A percentile compares a stretch with the other conserved stretches of the same genome.
Evolutionary conservation across 169 alveolate genomes (phyloP).

Genomic region (Eimeria tenella): DNA sequence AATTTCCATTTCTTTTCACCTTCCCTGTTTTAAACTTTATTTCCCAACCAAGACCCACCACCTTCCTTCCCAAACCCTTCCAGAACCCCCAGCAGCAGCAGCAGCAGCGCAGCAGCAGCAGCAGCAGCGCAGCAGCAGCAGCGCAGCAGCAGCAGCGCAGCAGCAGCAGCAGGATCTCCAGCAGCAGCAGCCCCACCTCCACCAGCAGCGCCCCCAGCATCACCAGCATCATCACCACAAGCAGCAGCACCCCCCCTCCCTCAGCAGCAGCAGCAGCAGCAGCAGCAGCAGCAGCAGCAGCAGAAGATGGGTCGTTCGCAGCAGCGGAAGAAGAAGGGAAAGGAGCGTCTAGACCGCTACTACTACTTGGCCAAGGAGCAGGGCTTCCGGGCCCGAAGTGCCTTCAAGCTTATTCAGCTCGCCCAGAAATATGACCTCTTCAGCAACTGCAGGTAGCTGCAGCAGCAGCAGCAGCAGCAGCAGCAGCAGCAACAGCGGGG

Average conservation of each 20-base stretch:
- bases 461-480: too few species aligned
- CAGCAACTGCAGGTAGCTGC: slow-evolving; percentile 43
- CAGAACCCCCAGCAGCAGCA: not conserved
- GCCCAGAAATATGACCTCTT: slow-evolving; percentile 95
- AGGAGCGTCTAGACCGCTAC: slow-evolving; percentile 95
- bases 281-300: not conserved
- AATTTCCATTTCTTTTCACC: not conserved
- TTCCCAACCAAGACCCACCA: not conserved
- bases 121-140: not conserved
- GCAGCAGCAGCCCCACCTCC: too few species aligned
- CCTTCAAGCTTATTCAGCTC: slow-evolving; percentile 98
- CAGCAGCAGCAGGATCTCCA: too few species aligned
- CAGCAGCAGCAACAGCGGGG: not conserved
- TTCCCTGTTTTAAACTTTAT: too few species aligned
- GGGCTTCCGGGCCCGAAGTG: slow-evolving; percentile 99
- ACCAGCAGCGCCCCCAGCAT: too few species aligned
- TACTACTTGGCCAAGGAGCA: slow-evolving; percentile 98
- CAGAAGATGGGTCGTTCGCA: not conserved
- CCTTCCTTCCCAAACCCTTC: too few species aligned
- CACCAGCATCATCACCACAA: not conserved
- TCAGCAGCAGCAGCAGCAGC: not conserved
- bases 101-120: not conserved
- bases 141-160: not conserved
- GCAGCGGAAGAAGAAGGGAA: slow-evolving; percentile 67
- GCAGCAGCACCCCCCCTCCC: not conserved